Evolutionary conservation across 2,329 filamentous ascomycete genomes (phyloP).

Genomic region (Akanthomyces uredinophilus): DNA sequence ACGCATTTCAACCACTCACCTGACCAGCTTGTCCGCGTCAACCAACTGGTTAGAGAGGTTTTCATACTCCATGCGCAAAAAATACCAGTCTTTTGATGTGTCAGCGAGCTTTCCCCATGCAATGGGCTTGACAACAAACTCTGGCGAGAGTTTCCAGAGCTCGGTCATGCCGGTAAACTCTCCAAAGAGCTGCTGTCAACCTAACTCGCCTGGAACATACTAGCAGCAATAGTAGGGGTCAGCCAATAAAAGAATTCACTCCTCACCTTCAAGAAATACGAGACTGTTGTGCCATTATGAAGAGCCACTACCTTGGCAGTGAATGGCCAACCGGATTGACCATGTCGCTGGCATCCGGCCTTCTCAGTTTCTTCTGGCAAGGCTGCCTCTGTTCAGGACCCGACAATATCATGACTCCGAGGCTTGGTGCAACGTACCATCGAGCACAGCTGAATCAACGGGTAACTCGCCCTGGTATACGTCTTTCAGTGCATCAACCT

Average conservation of each 20-base stretch:
- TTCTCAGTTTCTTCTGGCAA: not conserved
- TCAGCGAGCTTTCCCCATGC: conserved; percentile 23
- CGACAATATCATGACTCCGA: not conserved
- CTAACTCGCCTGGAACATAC: conserved; percentile 16
- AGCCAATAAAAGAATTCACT: too few species aligned
- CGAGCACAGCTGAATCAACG: not conserved
- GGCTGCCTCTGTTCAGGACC: not conserved
- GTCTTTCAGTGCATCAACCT: not conserved
- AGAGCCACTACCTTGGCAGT: not conserved
- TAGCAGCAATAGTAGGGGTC: not conserved
- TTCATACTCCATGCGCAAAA: conserved; percentile 27
- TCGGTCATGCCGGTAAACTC: conserved; percentile 29
- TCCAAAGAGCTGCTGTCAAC: conserved; percentile 21
- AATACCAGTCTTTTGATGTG: conserved; percentile 20
- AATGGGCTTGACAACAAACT: conserved; percentile 26
- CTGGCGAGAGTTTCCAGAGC: conserved; percentile 23
- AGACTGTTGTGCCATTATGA: not conserved
- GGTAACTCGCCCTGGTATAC: not conserved
- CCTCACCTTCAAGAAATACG: not conserved
- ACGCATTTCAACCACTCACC: conserved; percentile 22
- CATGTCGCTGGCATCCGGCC: not conserved
- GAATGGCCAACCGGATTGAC: not conserved
- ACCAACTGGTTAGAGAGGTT: conserved; percentile 23
- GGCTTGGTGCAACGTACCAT: not conserved
- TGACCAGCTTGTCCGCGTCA: conserved; percentile 16